A percentile compares a stretch with the other conserved stretches of the same genome.
Conservation (phyloP, 164 flowering plant species). For the Aristolochia californica region DNA sequence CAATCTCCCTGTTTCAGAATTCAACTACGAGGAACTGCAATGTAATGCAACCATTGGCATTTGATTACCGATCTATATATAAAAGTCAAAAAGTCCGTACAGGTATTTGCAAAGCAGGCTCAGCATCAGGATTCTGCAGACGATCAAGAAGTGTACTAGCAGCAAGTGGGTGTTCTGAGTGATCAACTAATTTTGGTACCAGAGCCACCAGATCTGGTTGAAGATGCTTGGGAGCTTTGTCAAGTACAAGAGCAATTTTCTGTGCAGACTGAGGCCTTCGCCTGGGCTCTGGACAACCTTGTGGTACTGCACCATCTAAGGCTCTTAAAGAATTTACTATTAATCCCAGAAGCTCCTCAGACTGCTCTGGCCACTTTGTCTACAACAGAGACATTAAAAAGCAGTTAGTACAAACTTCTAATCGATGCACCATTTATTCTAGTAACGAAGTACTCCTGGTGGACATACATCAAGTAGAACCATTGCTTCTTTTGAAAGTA, state of each 20-base stretch:
- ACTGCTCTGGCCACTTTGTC: slow-evolving; percentile 86
- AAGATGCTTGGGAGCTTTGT: slow-evolving; percentile 95
- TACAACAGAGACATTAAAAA: slow-evolving; percentile 18
- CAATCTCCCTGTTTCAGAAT: too few relatives aligned
- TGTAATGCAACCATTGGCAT: too few relatives aligned
- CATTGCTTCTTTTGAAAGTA: too few relatives aligned
- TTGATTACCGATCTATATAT: too few relatives aligned
- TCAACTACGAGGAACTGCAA: too few relatives aligned
- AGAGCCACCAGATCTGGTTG: slow-evolving; percentile 82
- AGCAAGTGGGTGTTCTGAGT: slow-evolving; percentile 93
- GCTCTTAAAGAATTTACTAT: slow-evolving; percentile 93
- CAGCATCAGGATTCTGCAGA: slow-evolving; percentile 79
- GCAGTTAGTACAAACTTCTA: neutral
- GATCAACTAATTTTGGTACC: slow-evolving; percentile 94
- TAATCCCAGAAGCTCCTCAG: slow-evolving; percentile 98
- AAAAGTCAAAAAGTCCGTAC: slow-evolving; percentile 31
- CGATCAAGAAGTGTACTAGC: slow-evolving; percentile 87
- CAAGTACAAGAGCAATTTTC: slow-evolving; percentile 88
- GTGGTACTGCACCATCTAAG: slow-evolving; percentile 88
- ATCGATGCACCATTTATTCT: neutral
- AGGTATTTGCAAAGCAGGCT: slow-evolving; percentile 59
- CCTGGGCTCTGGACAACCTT: slow-evolving; percentile 90
- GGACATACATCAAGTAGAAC: too few relatives aligned
- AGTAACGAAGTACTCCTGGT: too few relatives aligned
- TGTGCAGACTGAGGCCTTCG: slow-evolving; percentile 89